phyloP scores from a whole-genome alignment of 495 filamentous ascomycete species.

The Bacidia gigantensis region DNA sequence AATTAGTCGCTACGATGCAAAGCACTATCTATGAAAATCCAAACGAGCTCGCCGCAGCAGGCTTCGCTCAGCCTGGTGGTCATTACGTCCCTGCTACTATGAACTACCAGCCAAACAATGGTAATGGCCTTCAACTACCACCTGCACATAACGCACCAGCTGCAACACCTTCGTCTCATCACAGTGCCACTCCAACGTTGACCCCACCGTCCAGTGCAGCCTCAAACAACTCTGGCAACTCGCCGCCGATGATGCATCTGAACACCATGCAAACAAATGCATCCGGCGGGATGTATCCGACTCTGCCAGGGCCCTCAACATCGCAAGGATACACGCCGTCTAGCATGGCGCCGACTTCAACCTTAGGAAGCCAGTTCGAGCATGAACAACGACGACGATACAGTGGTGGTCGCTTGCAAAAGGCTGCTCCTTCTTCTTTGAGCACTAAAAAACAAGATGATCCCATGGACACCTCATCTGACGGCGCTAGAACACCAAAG shows the following conservation, averaged over 20 bases:
- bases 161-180: constrained; percentile 38
- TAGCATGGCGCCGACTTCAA: constrained; percentile 57
- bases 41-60: constrained; percentile 60
- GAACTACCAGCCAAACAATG: constrained; percentile 63
- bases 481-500: constrained; percentile 32
- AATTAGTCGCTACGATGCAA: constrained; percentile 89
- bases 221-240: constrained; percentile 76
- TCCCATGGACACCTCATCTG: constrained; percentile 44
- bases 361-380: constrained; percentile 70
- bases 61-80: constrained; percentile 53
- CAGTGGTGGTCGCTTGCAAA: constrained; percentile 77
- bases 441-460: constrained; percentile 26
- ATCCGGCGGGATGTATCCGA: constrained; percentile 63
- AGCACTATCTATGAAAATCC: constrained; percentile 86
- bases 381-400: constrained; percentile 70
- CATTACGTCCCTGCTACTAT: constrained; percentile 48
- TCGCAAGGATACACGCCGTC: constrained; percentile 45
- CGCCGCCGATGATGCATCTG: constrained; percentile 53
- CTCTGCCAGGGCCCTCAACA: constrained; percentile 56
- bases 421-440: constrained; percentile 33
- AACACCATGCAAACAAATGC: constrained; percentile 46
- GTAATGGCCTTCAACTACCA: constrained; percentile 39
- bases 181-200: constrained; percentile 62
- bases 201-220: constrained; percentile 80
- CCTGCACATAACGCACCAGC: constrained; percentile 43